Conservation (phyloP, 495 filamentous ascomycete species). For the Neurospora sp. region DNA sequence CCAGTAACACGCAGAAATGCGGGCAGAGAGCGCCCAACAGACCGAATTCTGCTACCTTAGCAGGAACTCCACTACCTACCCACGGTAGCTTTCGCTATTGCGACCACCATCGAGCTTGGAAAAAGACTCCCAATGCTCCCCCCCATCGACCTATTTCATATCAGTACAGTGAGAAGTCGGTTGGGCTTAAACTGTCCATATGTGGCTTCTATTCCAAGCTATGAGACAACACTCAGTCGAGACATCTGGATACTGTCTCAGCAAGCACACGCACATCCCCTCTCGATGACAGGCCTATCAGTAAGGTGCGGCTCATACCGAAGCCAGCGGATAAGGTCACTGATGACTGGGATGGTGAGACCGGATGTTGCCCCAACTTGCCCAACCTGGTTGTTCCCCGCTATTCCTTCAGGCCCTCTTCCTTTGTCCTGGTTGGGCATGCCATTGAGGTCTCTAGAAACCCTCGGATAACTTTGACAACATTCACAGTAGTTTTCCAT, state of each 20-base stretch:
- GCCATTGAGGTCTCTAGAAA: neutral
- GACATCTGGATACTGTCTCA: conserved; percentile 8
- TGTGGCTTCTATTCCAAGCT: neutral
- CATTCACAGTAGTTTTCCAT: neutral
- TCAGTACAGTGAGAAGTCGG: neutral
- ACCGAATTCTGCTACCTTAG: neutral
- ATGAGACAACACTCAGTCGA: conserved; percentile 7
- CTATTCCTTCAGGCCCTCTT: neutral
- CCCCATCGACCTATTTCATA: neutral
- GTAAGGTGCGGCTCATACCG: neutral
- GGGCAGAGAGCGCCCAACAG: neutral
- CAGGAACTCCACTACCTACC: neutral
- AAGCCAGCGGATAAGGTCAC: neutral
- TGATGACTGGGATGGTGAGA: neutral
- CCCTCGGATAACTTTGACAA: neutral
- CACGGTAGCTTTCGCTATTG: conserved; percentile 1
- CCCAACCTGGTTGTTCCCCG: neutral
- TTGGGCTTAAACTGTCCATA: neutral
- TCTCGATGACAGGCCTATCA: neutral
- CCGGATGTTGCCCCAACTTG: neutral
- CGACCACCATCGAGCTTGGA: neutral
- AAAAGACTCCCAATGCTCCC: neutral
- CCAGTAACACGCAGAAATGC: neutral
- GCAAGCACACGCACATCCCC: conserved; percentile 3
- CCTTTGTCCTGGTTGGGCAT: neutral